Evolutionary conservation across 257 asterid genomes (phyloP), one percentile per base, ranked within the genome.

Genomic region (Nicotiana obtusifolia): DNA sequence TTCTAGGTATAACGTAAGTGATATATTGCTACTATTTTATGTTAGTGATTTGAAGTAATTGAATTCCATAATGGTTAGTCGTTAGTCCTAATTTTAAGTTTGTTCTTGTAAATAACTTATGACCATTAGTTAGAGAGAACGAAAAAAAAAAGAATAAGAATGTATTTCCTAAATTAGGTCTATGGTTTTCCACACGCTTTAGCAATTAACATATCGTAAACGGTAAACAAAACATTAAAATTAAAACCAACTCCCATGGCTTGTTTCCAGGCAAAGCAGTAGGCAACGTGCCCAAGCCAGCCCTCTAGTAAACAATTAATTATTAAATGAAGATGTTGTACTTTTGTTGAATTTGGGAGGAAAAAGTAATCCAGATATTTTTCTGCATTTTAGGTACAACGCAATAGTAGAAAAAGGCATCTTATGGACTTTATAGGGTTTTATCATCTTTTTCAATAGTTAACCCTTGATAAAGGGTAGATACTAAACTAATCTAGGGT

Each of bases 251-350:
- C 62, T 26, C 44, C 6, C 22, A 24, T 15, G 4, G 15, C 4
- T 15, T 65, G 22, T 65, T 41, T 47, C 41, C 24, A 47, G 47
- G 6, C 78, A 73, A 73, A 47, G 15, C 35, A 47, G 28, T 44
- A 10, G 24, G 28, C 22, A 10, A 73, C 79, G 79, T 73, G 62
- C 35, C 79, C 79, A 73, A 73, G 61, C 41, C 78, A 69, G 4
- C 13, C 77, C 61, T 15, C 59, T 22, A 69, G 10, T n/a, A 10
- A 68, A n/a, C 56, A 37, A 68, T 67, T 67, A 73, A 47, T 0
- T 44, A 47, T 22, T 73, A 73, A n/a, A 73, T 13, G 49, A 73
- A 73, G 62, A 73, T 73, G 79, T 47, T 73, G 41, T 49, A 73
- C 79, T 73, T 24, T 62, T 73, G 41, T 47, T 14, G 62, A 49